These are phyloP conservation scores for Cytospora piceicola DNA, from an alignment of 2,329 filamentous ascomycete genomes.

Conservation along the genomic window DNA sequence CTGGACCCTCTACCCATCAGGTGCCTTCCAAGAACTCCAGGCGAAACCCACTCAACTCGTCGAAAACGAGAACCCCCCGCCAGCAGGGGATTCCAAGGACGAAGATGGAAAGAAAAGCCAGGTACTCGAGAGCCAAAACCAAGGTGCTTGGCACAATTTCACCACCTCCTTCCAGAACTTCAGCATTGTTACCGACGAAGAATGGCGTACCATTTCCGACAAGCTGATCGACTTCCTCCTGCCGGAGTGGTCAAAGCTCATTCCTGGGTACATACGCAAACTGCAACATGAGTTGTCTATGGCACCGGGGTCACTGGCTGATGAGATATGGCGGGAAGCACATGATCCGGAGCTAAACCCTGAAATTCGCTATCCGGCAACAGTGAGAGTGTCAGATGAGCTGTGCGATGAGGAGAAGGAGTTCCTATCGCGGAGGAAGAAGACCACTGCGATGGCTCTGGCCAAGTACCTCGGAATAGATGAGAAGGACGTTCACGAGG, in stretches of 20 bases:
- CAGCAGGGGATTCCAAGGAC: conserved; percentile 26
- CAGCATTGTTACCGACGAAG: conserved; percentile 56
- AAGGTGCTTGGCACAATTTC: conserved; percentile 53
- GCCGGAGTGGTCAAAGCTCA: conserved; percentile 77
- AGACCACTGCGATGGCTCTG: conserved; percentile 71
- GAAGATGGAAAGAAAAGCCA: conserved; percentile 32
- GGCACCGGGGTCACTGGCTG: conserved; percentile 83
- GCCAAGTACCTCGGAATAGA: conserved; percentile 80
- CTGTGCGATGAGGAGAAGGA: conserved; percentile 82
- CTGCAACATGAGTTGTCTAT: conserved; percentile 86
- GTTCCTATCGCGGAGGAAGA: conserved; percentile 71
- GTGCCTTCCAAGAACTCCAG: conserved; percentile 37
- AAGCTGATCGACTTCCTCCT: conserved; percentile 72
- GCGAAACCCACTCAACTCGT: conserved; percentile 15
- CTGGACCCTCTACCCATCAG: conserved; percentile 46
- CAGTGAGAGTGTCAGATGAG: conserved; percentile 78
- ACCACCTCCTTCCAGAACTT: conserved; percentile 55
- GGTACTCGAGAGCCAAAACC: conserved; percentile 31
- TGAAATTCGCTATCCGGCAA: conserved; percentile 81
- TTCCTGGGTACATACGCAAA: conserved; percentile 79
- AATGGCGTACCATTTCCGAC: conserved; percentile 60
- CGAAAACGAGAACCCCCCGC: conserved; percentile 19
- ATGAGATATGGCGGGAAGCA: conserved; percentile 92
- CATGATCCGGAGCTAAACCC: conserved; percentile 83
- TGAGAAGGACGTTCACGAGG: conserved; percentile 82